Percentiles rank a stretch among this genome's conserved stretches.
Evolutionary conservation across 768 basidiomycete genomes (phyloP).

Genomic region (Rhodotorula graminis): DNA sequence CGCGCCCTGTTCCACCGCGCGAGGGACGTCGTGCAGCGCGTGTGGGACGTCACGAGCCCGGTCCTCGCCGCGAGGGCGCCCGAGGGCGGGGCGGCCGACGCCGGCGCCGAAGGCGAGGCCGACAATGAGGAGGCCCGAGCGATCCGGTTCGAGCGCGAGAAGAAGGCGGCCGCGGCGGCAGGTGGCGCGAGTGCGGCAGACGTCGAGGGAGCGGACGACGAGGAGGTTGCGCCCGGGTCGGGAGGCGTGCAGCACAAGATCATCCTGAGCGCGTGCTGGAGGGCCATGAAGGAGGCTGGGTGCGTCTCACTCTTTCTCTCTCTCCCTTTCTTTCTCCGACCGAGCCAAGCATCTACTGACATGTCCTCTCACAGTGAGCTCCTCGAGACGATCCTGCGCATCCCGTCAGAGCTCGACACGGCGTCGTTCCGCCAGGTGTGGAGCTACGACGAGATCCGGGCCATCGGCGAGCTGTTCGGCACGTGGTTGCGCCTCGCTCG

Average conservation of each 20-base stretch:
- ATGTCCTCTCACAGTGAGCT: conserved; percentile 11
- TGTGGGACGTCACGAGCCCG: conserved; percentile 31
- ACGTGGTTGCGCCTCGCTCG: conserved; percentile 30
- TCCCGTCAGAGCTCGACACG: conserved; percentile 29
- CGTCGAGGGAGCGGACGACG: neutral
- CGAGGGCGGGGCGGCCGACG: conserved; percentile 9
- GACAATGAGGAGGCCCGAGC: conserved; percentile 40
- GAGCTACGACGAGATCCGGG: conserved; percentile 24
- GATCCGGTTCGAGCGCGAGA: conserved; percentile 14
- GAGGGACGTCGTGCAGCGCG: conserved; percentile 20
- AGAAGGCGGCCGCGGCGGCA: neutral
- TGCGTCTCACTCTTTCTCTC: neutral
- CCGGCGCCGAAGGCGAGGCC: conserved; percentile 24
- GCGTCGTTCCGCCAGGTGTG: conserved; percentile 19
- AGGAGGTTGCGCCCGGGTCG: neutral
- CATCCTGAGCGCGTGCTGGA: conserved; percentile 35
- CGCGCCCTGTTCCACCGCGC: conserved; percentile 29
- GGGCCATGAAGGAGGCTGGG: conserved; percentile 38
- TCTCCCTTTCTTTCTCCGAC: fast-evolving
- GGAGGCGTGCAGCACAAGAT: conserved; percentile 36
- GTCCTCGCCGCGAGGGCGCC: conserved; percentile 28
- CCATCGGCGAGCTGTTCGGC: conserved; percentile 32
- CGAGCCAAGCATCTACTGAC: neutral
- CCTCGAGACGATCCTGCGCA: conserved; percentile 35
- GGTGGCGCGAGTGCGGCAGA: neutral